These are phyloP conservation scores for Cytospora mali DNA, from an alignment of 2,329 filamentous ascomycete genomes.

Conservation along the genomic window DNA sequence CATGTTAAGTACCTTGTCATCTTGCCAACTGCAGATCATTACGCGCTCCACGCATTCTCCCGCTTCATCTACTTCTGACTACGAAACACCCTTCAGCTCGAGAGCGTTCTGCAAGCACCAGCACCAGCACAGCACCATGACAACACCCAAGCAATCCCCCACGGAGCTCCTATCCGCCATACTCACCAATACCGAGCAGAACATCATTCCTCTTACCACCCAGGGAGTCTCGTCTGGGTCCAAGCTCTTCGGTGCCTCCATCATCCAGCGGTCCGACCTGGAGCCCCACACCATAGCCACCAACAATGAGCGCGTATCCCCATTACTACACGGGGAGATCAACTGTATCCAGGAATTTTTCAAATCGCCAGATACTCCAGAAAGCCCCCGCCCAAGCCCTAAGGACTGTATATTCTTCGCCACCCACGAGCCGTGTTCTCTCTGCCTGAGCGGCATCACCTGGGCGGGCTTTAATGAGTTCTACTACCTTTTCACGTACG, in stretches of 20 bases:
- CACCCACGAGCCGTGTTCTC: conserved; percentile 61
- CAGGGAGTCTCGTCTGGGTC: conserved; percentile 53
- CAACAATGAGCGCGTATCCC: conserved; percentile 58
- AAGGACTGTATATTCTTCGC: conserved; percentile 59
- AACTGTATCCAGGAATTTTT: conserved; percentile 64
- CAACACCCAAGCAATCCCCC: conserved; percentile 33
- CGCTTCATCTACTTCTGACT: too few species aligned
- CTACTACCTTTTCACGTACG: conserved; percentile 62
- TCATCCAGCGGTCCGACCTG: conserved; percentile 48
- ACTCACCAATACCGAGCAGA: conserved; percentile 46
- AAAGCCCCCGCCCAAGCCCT: conserved; percentile 36
- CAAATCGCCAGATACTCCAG: conserved; percentile 35
- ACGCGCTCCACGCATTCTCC: too few species aligned
- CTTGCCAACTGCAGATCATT: too few species aligned
- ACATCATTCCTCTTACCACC: conserved; percentile 55
- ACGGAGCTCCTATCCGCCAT: conserved; percentile 43
- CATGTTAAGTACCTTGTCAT: neutral
- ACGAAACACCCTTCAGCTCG: neutral
- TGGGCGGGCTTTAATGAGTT: conserved; percentile 61
- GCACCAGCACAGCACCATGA: conserved; percentile 13
- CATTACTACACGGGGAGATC: conserved; percentile 59
- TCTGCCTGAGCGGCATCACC: conserved; percentile 59
- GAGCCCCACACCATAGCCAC: conserved; percentile 52
- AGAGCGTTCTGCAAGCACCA: neutral
- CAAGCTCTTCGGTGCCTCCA: conserved; percentile 61